Conservation (phyloP, 345 rosid species). For the Ceriops decandra region DNA sequence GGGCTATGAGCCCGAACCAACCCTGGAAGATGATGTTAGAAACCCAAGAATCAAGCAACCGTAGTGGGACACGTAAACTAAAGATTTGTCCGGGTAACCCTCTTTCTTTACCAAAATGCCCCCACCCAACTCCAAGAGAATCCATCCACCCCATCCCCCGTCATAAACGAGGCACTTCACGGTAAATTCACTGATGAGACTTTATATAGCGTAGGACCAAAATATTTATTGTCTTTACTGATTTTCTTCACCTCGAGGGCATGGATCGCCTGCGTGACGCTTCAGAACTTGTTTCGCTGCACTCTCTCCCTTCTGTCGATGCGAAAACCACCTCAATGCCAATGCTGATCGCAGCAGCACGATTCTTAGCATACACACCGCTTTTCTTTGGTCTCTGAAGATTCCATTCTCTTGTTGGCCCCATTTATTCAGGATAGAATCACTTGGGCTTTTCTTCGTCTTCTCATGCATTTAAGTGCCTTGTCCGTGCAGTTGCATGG, state of each 20-base stretch:
- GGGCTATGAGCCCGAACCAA: too few species aligned
- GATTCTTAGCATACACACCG: slow-evolving; percentile 54
- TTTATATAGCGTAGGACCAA: too few species aligned
- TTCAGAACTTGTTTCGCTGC: slow-evolving; percentile 13
- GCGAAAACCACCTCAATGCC: slow-evolving; percentile 20
- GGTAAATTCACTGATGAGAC: too few species aligned
- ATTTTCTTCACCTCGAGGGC: background rate
- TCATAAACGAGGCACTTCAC: too few species aligned
- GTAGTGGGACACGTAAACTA: too few species aligned
- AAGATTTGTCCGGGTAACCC: too few species aligned
- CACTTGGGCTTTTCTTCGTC: background rate
- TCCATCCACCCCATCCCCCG: too few species aligned
- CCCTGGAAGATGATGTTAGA: too few species aligned
- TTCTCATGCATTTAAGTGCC: slow-evolving; percentile 20
- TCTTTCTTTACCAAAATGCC: too few species aligned
- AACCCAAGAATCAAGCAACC: too few species aligned
- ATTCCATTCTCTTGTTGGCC: slow-evolving; percentile 33
- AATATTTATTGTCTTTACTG: too few species aligned
- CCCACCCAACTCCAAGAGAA: too few species aligned
- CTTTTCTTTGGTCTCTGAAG: slow-evolving; percentile 24
- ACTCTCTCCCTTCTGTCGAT: slow-evolving; percentile 24
- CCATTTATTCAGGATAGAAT: slow-evolving; percentile 18
- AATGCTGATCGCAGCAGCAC: slow-evolving; percentile 16
- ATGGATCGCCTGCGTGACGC: slow-evolving; percentile 23
- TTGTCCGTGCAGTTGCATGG: slow-evolving; percentile 10